Evolutionary conservation across 2,329 filamentous ascomycete species (phyloP).

Genomic region (Rhynchosporium agropyri): DNA sequence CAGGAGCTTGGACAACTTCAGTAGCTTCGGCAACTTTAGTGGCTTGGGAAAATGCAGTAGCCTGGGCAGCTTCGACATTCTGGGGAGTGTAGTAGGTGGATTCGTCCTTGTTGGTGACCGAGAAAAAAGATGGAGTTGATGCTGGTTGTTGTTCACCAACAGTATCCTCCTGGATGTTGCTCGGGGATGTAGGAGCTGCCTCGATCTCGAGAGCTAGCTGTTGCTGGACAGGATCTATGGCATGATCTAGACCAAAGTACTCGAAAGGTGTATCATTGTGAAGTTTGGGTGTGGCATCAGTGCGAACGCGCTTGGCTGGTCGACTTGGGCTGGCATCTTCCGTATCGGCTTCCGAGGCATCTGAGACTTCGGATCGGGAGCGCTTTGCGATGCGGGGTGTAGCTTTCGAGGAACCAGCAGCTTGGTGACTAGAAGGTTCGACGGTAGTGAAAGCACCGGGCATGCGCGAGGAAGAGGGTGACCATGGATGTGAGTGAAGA

Average conservation of each 20-base stretch:
- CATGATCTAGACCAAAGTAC: conserved; percentile 4
- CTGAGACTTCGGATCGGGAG: neutral
- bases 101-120: neutral
- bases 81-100: conserved; percentile 1
- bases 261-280: conserved; percentile 7
- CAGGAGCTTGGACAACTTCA: neutral
- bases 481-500: neutral
- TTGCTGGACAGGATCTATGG: neutral
- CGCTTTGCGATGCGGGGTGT: neutral
- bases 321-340: neutral
- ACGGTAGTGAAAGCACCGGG: neutral
- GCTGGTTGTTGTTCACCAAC: conserved; percentile 2
- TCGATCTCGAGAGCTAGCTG: neutral
- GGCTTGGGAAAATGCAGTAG: neutral
- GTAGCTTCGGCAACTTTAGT: neutral
- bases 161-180: neutral
- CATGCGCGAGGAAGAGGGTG: neutral
- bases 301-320: conserved; percentile 3
- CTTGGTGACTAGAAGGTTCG: conserved; percentile 15
- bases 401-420: conserved; percentile 1
- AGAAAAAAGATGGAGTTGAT: neutral
- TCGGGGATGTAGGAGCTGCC: neutral
- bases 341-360: neutral
- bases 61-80: neutral
- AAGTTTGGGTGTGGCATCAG: no score